Conservation (phyloP, 805 yeast genomes). For the Cyberlindnera suaveolens region DNA sequence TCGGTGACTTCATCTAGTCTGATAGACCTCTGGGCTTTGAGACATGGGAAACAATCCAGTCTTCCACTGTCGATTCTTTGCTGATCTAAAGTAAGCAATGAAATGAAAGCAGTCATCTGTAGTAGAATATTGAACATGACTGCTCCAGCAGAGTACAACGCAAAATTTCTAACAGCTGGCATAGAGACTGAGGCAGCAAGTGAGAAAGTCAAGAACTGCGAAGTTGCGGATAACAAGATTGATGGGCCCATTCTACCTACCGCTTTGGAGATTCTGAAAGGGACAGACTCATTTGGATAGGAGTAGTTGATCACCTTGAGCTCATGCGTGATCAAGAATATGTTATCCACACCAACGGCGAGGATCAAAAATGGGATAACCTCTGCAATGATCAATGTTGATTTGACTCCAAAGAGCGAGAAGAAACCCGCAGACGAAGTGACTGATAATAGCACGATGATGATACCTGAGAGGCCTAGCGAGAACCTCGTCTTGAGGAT, state of each 20-base stretch:
- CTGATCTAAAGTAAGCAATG: constrained; percentile 66
- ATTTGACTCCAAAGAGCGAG: constrained; percentile 68
- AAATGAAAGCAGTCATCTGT: constrained; percentile 77
- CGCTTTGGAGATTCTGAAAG: constrained; percentile 56
- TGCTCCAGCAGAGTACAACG: constrained; percentile 84
- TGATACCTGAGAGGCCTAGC: constrained; percentile 78
- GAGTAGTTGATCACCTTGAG: constrained; percentile 47
- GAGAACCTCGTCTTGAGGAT: constrained; percentile 53
- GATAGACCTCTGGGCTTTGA: constrained; percentile 23
- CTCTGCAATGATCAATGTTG: constrained; percentile 90
- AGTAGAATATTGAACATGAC: constrained; percentile 67
- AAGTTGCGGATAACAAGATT: constrained; percentile 65
- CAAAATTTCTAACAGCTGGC: constrained; percentile 97
- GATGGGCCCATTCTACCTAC: constrained; percentile 82
- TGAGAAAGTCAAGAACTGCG: constrained; percentile 75
- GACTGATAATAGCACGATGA: constrained; percentile 77
- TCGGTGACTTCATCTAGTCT: constrained; percentile 20
- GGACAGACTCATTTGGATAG: constrained; percentile 41
- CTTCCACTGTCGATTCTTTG: constrained; percentile 50
- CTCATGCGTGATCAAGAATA: constrained; percentile 81
- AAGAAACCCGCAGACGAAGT: constrained; percentile 78
- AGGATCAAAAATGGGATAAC: constrained; percentile 90
- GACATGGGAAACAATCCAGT: constrained; percentile 57
- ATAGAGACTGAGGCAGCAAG: constrained; percentile 77
- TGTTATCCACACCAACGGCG: constrained; percentile 96